Conservation (phyloP, 1,284 basidiomycete species). For the Rhodotorula mucilaginosa region DNA sequence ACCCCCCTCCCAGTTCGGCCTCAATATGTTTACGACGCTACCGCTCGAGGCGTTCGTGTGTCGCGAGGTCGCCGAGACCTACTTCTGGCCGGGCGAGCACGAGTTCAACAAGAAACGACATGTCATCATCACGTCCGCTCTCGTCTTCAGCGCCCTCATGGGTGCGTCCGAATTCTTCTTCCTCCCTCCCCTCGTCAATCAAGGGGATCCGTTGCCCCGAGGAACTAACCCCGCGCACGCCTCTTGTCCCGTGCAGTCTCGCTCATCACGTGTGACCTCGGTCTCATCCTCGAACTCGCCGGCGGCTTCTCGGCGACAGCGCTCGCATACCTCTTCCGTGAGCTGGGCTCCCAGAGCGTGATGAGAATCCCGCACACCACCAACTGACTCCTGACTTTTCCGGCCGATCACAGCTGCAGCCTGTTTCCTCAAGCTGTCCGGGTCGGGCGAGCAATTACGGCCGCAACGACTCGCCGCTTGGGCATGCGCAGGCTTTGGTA, state of each 20-base stretch:
- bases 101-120: constrained; percentile 78
- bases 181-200: too few relatives aligned
- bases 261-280: constrained; percentile 90
- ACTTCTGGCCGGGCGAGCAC: constrained; percentile 77
- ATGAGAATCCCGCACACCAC: too few relatives aligned
- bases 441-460: constrained; percentile 55
- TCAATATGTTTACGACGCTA: constrained; percentile 98
- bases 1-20: constrained; percentile 69
- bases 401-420: constrained; percentile 61
- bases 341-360: neutral
- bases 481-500: constrained; percentile 69
- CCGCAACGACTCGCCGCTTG: constrained; percentile 68
- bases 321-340: constrained; percentile 76
- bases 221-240: too few relatives aligned
- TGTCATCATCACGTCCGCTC: constrained; percentile 81
- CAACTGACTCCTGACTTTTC: neutral
- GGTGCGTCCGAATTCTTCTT: constrained; percentile 55
- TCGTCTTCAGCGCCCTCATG: constrained; percentile 78
- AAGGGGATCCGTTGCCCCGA: neutral
- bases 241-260: constrained; percentile 61
- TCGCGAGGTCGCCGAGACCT: constrained; percentile 89
- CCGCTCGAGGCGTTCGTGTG: constrained; percentile 92
- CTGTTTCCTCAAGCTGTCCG: constrained; percentile 73
- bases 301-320: constrained; percentile 92
- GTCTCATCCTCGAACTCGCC: constrained; percentile 94